Base-by-base conservation (phyloP, 352 stramenopile genomes). In the Aphanomyces stellatus region DNA sequence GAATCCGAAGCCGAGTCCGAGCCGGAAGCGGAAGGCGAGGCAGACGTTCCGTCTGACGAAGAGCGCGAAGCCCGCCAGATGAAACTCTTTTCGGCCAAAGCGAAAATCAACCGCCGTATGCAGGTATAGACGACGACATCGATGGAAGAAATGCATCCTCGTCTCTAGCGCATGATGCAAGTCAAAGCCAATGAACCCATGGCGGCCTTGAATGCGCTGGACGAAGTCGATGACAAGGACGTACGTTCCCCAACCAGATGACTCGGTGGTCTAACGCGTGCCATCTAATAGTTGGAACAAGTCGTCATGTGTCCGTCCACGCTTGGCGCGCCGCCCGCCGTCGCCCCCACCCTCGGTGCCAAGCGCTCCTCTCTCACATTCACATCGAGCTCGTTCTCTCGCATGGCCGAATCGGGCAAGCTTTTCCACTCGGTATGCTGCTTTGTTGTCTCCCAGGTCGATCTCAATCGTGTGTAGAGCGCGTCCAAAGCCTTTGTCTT, bases 1-100 rank as follows among this genome's bases (percentile, higher is more conserved):
- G 84, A 93, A 57, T 53, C 46, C 46, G 84, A 86, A 48, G 79
- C 72, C 65, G 66, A 71, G 31, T 6, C 19, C 19, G 68, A 71
- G 11, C 57, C 72, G 4, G 69, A 78, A 35, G 51, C 74, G 7
- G 71, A 71, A n/a, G 79, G 88, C 49, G 73, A 84, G 40, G 76
- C 88, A 24, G 80, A 90, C 27, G 73, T 78, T 27, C 79, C 82
- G 37, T 91, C 82, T 2, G 85, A 93, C 33, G 85, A 91, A 53
- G 85, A 91, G 51, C 83, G 85, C 15, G 85, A 93, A 67, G 76
- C 76, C 2, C 83, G 89, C 43, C 83, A 93, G 67, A 93, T 93
- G 79, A 93, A 93, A 51, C 71, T 90, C 15, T 93, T 93, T 53
- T 91, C 81, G 0, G 85, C 91, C 62, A 77, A 81, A 19, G 85